These are phyloP conservation scores for Lecanicillium sp. DNA, from an alignment of 2,329 filamentous ascomycete genomes.

Conservation along the genomic window DNA sequence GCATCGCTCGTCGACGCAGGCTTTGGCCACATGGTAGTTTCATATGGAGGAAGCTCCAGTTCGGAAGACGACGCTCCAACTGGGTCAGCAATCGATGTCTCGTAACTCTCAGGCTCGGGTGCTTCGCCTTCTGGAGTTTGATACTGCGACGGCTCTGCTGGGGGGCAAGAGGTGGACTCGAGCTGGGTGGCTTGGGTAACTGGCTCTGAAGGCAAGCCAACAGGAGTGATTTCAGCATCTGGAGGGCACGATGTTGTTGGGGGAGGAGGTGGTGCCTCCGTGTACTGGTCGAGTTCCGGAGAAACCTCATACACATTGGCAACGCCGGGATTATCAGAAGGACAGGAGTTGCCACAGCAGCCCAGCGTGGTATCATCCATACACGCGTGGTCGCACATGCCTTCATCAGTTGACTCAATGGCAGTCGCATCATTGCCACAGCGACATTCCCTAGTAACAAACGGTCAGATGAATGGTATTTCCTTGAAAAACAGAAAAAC, in stretches of 20 bases:
- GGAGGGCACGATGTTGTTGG: constrained; percentile 7
- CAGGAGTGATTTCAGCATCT: constrained; percentile 2
- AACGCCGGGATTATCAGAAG: constrained; percentile 16
- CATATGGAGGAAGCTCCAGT: constrained; percentile 11
- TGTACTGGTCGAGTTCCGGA: constrained; percentile 9
- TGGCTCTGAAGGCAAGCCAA: constrained; percentile 4
- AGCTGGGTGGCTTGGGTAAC: constrained; percentile 1
- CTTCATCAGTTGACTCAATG: constrained; percentile 19
- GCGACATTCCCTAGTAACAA: constrained; percentile 20
- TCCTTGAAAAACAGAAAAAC: background rate
- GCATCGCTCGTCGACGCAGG: constrained; percentile 13
- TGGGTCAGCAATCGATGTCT: constrained; percentile 9
- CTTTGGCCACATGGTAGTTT: constrained; percentile 15
- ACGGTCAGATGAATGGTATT: constrained; percentile 6
- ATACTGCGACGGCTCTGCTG: constrained; percentile 1
- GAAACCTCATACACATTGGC: constrained; percentile 22
- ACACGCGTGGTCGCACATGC: constrained; percentile 23
- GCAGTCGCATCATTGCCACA: constrained; percentile 24
- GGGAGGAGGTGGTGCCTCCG: constrained; percentile 1
- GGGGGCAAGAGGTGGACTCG: background rate
- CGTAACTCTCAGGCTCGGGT: constrained; percentile 12
- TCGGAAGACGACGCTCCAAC: constrained; percentile 4
- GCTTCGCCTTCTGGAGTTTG: constrained; percentile 7
- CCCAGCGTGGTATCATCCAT: constrained; percentile 18
- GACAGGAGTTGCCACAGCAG: constrained; percentile 25